These are phyloP conservation scores for Teratosphaeria nubilosa DNA, from an alignment of 2,329 filamentous ascomycete genomes.

Conservation along the genomic window DNA sequence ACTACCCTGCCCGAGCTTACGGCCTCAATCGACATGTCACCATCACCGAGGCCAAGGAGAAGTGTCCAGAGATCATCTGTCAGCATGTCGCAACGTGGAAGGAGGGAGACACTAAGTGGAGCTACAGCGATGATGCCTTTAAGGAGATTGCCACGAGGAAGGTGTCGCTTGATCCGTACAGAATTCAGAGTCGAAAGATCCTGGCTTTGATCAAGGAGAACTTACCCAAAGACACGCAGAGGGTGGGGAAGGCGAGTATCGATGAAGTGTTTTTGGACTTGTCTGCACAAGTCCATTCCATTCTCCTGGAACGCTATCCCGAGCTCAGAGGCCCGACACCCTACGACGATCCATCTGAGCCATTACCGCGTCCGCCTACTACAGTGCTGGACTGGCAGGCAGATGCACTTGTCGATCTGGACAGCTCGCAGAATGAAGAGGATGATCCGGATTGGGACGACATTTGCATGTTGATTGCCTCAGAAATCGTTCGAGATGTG, in stretches of 20 bases:
- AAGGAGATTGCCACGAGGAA: slow-evolving; percentile 79
- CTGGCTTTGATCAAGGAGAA: slow-evolving; percentile 65
- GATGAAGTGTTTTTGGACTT: slow-evolving; percentile 95
- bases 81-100: slow-evolving; percentile 95
- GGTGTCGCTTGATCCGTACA: slow-evolving; percentile 87
- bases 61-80: slow-evolving; percentile 72
- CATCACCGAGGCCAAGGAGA: slow-evolving; percentile 69
- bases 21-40: slow-evolving; percentile 73
- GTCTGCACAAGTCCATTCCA: slow-evolving; percentile 68
- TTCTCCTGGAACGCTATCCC: slow-evolving; percentile 66
- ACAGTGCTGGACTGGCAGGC: slow-evolving; percentile 73
- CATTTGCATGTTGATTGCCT: slow-evolving; percentile 73
- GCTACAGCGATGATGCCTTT: slow-evolving; percentile 72
- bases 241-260: slow-evolving; percentile 85
- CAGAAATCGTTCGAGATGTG: slow-evolving; percentile 74
- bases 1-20: slow-evolving; percentile 78
- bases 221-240: slow-evolving; percentile 55
- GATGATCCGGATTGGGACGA: slow-evolving; percentile 95
- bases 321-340: slow-evolving; percentile 59
- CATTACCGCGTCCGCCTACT: slow-evolving; percentile 60
- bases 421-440: slow-evolving; percentile 60
- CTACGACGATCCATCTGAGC: slow-evolving; percentile 58
- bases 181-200: slow-evolving; percentile 74
- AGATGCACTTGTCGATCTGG: slow-evolving; percentile 72
- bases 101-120: slow-evolving; percentile 86